Base-by-base conservation (phyloP, 2,329 filamentous ascomycete species). In the Venturia oleaginea region DNA sequence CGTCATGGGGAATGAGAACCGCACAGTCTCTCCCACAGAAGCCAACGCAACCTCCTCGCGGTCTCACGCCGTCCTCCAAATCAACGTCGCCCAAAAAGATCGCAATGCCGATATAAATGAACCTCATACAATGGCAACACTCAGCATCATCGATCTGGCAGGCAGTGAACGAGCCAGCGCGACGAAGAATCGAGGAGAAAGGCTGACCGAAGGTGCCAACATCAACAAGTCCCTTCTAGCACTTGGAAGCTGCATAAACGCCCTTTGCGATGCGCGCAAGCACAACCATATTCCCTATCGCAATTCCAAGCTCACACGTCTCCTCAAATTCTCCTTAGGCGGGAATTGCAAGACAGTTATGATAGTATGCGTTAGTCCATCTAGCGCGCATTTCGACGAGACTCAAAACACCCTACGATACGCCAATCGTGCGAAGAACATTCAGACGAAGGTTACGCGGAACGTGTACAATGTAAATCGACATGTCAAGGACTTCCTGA, bases 401-500 rank as follows among this genome's bases (percentile, higher is more conserved):
- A 97, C 93, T 0, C 94, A 99, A 72, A 99, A 99, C 76, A 99
- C 94, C 0, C 82, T 99, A 22, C 90, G 95, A 70, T 99, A 99
- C 72, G 94, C 94, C 61, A 97, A 99, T 76, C 85, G 94, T 69
- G 94, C 94, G 66, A 99, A 99, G 84, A 99, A 99, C 72, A 99
- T 99, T 73, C 95, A 97, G 79, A 99, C 94, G 66, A 99, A 99
- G 82, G 92, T 97, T 65, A 97, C 94, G n/a, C 87, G 92, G 71
- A 99, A 99, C 73, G 92, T 97, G 30, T 99, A 95, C 79, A 99
- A 99, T 75, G 94, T 99, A 68, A 97, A 99, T 75, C 89, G 94
- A 67, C 94, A 99, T 77, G 94, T 99, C 72, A 99, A 99, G 80
- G 94, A 99, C 76, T 99, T 96, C 78, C 78, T 99, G 74, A 94